Evolutionary conservation across 129 eudicot species (phyloP).

Genomic region (Solidago caesia): DNA sequence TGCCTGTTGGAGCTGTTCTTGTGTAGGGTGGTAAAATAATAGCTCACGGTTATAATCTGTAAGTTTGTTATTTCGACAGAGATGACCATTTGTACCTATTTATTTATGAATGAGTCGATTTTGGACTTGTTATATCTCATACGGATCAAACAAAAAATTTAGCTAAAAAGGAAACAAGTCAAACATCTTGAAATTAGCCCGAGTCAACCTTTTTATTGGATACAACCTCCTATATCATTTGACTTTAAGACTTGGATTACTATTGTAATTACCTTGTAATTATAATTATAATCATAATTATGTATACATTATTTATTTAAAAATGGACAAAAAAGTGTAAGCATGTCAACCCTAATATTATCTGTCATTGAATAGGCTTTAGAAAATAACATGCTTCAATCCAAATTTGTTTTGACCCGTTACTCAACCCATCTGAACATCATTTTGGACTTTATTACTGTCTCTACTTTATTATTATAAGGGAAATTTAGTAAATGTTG

Average conservation of each 20-base stretch:
- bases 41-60: constrained; percentile 87
- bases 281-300: background rate
- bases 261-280: background rate
- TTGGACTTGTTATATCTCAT: background rate
- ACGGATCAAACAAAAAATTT: background rate
- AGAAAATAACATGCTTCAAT: background rate
- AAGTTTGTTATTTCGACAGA: constrained; percentile 31
- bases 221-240: background rate
- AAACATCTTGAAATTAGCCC: too few relatives aligned
- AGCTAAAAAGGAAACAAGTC: background rate
- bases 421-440: background rate
- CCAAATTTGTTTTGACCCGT: background rate
- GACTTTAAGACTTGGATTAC: background rate
- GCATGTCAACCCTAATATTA: background rate
- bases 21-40: constrained; percentile 76
- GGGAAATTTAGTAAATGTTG: constrained; percentile 13
- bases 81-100: background rate
- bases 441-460: background rate
- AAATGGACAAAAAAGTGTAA: background rate
- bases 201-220: background rate
- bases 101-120: background rate
- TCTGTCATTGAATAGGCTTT: too few relatives aligned
- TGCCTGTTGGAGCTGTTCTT: constrained; percentile 94
- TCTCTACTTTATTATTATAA: constrained; percentile 13
- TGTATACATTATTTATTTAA: background rate